These are phyloP conservation scores for Phytopythium aichiense DNA, from an alignment of 352 stramenopile genomes.

Conservation along the genomic window DNA sequence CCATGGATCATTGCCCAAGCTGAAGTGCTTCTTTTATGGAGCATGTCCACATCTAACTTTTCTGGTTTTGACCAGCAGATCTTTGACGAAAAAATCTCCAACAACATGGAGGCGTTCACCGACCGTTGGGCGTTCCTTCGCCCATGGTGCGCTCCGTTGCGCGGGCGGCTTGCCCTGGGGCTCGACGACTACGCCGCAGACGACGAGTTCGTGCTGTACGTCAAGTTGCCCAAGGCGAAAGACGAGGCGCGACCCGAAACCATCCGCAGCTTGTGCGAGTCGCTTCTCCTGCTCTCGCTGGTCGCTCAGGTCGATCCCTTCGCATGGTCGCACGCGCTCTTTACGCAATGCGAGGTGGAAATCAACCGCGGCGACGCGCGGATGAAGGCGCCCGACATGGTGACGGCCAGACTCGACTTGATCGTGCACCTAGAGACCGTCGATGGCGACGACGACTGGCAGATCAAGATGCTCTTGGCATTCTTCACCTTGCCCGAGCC, in stretches of 20 bases:
- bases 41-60: too few relatives aligned
- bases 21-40: too few relatives aligned
- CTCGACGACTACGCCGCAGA: not conserved
- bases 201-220: not conserved
- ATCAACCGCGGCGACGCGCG: not conserved
- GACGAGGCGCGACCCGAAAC: not conserved
- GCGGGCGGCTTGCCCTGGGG: not conserved
- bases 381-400: not conserved
- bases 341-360: not conserved
- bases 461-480: not conserved
- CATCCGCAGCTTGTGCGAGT: not conserved
- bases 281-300: not conserved
- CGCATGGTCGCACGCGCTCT: not conserved
- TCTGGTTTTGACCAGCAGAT: too few relatives aligned
- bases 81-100: too few relatives aligned
- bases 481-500: not conserved
- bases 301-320: not conserved
- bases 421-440: not conserved
- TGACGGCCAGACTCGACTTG: not conserved
- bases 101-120: not conserved
- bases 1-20: too few relatives aligned
- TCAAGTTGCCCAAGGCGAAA: not conserved
- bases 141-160: not conserved
- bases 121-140: not conserved
- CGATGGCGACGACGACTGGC: not conserved